A percentile compares a stretch with the other conserved stretches of the same genome.
These are phyloP conservation scores for Pyrus communis DNA, from an alignment of 306 rosid genomes.

Conservation along the genomic window DNA sequence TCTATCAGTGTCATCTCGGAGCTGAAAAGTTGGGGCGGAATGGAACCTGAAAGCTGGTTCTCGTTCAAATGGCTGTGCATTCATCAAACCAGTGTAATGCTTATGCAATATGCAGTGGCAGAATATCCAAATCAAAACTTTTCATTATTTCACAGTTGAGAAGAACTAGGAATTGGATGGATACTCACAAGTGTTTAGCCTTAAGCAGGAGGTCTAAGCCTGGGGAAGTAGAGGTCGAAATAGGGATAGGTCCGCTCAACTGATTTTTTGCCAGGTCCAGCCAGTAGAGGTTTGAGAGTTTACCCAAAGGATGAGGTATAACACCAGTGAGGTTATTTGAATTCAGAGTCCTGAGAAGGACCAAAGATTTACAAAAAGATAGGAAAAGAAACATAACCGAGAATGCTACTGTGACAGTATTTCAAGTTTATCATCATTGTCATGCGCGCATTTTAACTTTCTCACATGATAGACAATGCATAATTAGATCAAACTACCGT, in stretches of 20 bases:
- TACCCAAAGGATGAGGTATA: slow-evolving; percentile 78
- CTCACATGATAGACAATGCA: too few relatives aligned
- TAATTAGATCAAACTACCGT: too few relatives aligned
- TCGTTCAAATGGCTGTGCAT: slow-evolving; percentile 79
- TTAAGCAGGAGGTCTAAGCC: slow-evolving; percentile 76
- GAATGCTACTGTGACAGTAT: background rate
- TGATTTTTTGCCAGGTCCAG: slow-evolving; percentile 73
- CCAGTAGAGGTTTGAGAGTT: slow-evolving; percentile 81
- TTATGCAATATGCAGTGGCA: background rate
- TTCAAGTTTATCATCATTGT: too few relatives aligned
- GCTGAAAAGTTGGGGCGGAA: slow-evolving; percentile 56
- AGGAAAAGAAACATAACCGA: background rate
- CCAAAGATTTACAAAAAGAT: background rate
- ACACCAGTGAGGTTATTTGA: slow-evolving; percentile 68
- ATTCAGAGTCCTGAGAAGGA: slow-evolving; percentile 64
- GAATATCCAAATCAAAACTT: too few relatives aligned
- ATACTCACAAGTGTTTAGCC: slow-evolving; percentile 79
- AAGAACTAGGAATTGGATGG: background rate
- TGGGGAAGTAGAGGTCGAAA: slow-evolving; percentile 48
- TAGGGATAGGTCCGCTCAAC: slow-evolving; percentile 56
- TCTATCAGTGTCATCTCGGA: slow-evolving; percentile 70
- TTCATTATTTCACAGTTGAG: background rate
- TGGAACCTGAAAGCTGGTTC: slow-evolving; percentile 77
- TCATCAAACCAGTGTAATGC: background rate
- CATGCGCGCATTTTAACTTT: too few relatives aligned